Evolutionary conservation across 1,139 yeast genomes (phyloP).

Genomic region (Hyphopichia pseudoburtonii): DNA sequence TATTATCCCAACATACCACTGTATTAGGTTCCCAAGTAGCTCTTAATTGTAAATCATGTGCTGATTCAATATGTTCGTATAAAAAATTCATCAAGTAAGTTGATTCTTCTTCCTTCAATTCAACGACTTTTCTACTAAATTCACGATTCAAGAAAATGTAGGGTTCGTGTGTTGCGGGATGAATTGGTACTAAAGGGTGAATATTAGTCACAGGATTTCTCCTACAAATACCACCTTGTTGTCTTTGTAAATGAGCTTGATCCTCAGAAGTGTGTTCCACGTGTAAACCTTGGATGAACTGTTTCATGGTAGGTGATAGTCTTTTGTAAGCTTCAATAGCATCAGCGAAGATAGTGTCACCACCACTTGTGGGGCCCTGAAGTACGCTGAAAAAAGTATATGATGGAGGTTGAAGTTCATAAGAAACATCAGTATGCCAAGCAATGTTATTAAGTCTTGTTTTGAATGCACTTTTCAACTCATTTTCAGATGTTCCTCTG

Average conservation of each 20-base stretch:
- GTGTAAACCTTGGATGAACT: slow-evolving; percentile 25
- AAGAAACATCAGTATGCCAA: slow-evolving; percentile 44
- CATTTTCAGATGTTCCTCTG: slow-evolving; percentile 27
- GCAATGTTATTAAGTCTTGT: slow-evolving; percentile 28
- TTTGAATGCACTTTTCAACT: slow-evolving; percentile 23
- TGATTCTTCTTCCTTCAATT: slow-evolving; percentile 28
- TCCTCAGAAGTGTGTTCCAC: slow-evolving; percentile 25
- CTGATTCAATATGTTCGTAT: slow-evolving; percentile 24
- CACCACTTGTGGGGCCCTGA: slow-evolving; percentile 42
- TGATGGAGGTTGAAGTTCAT: slow-evolving; percentile 41
- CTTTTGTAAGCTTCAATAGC: slow-evolving; percentile 31
- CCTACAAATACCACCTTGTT: slow-evolving; percentile 24
- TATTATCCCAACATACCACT: slow-evolving; percentile 26
- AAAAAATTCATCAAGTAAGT: slow-evolving; percentile 23
- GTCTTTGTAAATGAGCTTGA: slow-evolving; percentile 20
- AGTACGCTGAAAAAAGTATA: slow-evolving; percentile 37
- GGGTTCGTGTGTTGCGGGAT: slow-evolving; percentile 28
- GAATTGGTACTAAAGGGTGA: slow-evolving; percentile 27
- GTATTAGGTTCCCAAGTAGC: slow-evolving; percentile 55
- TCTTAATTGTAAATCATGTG: slow-evolving; percentile 56
- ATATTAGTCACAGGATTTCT: slow-evolving; percentile 27
- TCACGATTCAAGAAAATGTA: slow-evolving; percentile 23
- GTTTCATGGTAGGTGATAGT: slow-evolving; percentile 26
- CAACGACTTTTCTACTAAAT: slow-evolving; percentile 26
- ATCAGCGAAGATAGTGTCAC: slow-evolving; percentile 38